Conservation (phyloP, 371 early-diverging fungal genomes). For the Apophysomyces elegans region DNA sequence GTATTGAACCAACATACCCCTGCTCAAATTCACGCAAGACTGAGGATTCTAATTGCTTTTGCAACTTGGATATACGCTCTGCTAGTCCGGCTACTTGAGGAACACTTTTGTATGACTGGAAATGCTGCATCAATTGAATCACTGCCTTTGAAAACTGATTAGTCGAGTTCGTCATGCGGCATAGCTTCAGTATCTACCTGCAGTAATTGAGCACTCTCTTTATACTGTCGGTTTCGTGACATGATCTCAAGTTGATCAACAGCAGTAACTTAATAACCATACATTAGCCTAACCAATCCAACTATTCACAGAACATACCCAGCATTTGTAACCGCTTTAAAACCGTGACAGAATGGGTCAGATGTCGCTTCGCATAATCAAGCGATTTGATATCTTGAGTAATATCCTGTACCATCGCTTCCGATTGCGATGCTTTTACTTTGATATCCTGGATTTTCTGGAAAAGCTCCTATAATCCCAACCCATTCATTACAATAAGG, state of each 20-base stretch:
- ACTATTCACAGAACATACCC: constrained; percentile 37
- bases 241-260: constrained; percentile 77
- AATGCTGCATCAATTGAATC: constrained; percentile 76
- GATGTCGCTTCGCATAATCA: constrained; percentile 91
- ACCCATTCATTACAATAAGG: not conserved
- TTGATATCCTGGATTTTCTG: constrained; percentile 83
- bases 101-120: constrained; percentile 76
- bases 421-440: constrained; percentile 82
- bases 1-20: constrained; percentile 35
- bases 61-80: constrained; percentile 64
- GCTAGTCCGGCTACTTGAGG: constrained; percentile 75
- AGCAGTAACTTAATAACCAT: constrained; percentile 62
- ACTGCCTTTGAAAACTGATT: constrained; percentile 61
- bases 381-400: constrained; percentile 94
- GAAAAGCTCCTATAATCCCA: constrained; percentile 65
- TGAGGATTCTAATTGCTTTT: constrained; percentile 69
- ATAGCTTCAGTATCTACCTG: constrained; percentile 46
- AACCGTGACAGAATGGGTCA: constrained; percentile 81
- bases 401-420: constrained; percentile 90
- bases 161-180: not conserved
- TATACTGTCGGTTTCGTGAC: constrained; percentile 70
- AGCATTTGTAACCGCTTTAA: constrained; percentile 90
- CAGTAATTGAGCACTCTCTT: constrained; percentile 80
- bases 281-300: not conserved
- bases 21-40: constrained; percentile 80